Evolutionary conservation across 768 basidiomycete genomes (phyloP), one percentile per base, ranked within the genome.

Genomic region (Tulasnella sp.): DNA sequence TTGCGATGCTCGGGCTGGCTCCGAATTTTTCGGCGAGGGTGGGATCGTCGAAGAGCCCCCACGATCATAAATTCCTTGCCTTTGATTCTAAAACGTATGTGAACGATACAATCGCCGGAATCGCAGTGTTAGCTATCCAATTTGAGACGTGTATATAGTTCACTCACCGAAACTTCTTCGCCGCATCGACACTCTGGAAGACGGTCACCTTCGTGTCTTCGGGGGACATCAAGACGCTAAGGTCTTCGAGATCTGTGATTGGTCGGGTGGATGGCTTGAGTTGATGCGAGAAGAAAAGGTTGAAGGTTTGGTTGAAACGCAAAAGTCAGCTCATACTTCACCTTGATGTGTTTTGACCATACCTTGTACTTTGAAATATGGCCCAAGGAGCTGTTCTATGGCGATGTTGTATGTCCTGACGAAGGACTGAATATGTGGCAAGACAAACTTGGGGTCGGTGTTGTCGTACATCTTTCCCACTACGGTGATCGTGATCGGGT

Each of bases 131-230:
- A 38, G 34, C 15, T 38, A 7, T 38, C 5, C 34, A 38, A 7
- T n/a, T n/a, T n/a, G n/a, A n/a, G n/a, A n/a, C n/a, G n/a, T n/a
- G n/a, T n/a, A n/a, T n/a, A n/a, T n/a, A n/a, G n/a, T n/a, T n/a
- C n/a, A n/a, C 73, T 42, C 64, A 82, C 88, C 89, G 90, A 65
- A 89, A 79, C 68, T 80, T 69, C 66, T 77, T 76, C 1, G 88
- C 87, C 1, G 78, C 68, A 19, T 77, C 74, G 1, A 85, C 69
- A 8, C 76, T 75, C 17, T 74, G 73, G 67, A 80, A 90, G 0
- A 88, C 87, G 1, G 82, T 84, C 56, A 91, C 67, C 13, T 88
- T 74, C 64, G 80, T 85, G 65, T 92, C 88, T 0, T 89, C 88
- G 0, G 81, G 80, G 17, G 79, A 81, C 66, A 80, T 80, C 43